Conservation (phyloP, 2,329 filamentous ascomycete genomes). For the Botrytis galanthina region DNA sequence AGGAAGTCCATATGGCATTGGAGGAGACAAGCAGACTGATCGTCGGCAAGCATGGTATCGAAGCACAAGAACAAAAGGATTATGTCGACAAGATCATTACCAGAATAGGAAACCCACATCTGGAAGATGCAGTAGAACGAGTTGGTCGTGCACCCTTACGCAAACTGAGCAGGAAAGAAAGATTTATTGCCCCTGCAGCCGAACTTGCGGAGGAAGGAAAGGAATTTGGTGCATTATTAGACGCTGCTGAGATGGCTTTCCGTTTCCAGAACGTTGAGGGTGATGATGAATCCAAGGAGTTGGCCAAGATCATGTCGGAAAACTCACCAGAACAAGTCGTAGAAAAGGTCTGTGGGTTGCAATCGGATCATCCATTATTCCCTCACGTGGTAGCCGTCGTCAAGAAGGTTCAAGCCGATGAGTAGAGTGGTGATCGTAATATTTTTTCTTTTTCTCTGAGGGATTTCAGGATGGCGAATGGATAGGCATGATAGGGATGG, state of each 20-base stretch:
- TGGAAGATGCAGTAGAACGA: constrained; percentile 91
- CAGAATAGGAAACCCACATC: constrained; percentile 88
- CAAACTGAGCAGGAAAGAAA: constrained; percentile 92
- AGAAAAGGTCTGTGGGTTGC: constrained; percentile 76
- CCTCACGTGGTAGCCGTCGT: constrained; percentile 73
- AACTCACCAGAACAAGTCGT: constrained; percentile 73
- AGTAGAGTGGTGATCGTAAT: constrained; percentile 24
- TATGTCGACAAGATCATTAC: constrained; percentile 92
- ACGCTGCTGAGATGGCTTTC: constrained; percentile 85
- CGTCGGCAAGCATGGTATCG: constrained; percentile 80
- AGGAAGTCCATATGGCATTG: constrained; percentile 75
- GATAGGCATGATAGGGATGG: constrained; percentile 4
- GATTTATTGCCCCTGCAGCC: constrained; percentile 88
- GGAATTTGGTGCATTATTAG: constrained; percentile 70
- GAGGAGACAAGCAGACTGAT: constrained; percentile 85
- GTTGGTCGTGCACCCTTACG: constrained; percentile 92
- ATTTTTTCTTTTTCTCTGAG: constrained; percentile 18
- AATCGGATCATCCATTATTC: constrained; percentile 74
- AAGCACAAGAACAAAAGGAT: constrained; percentile 68
- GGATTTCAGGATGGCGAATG: constrained; percentile 19
- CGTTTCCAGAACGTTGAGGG: constrained; percentile 93
- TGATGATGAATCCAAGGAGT: constrained; percentile 83
- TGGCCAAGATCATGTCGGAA: constrained; percentile 80
- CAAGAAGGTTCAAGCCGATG: constrained; percentile 69
- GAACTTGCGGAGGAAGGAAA: constrained; percentile 81